These are phyloP conservation scores for Gastrolobium bilobum DNA, from an alignment of 306 rosid species.

Conservation along the genomic window DNA sequence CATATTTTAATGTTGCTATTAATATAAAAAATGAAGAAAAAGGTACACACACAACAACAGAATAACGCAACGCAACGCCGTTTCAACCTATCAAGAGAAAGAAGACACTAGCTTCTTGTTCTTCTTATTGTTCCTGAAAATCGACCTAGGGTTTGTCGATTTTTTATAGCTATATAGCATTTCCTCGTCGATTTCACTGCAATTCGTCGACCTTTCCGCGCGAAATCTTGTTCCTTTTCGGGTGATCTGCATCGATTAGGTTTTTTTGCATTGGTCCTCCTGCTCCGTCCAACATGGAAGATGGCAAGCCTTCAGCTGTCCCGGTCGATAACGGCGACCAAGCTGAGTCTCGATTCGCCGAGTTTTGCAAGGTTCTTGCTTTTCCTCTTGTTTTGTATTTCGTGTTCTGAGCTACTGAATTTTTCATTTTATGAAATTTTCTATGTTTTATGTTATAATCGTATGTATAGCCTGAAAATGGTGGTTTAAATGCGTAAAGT, in stretches of 20 bases:
- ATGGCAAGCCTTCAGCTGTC: conserved; percentile 47
- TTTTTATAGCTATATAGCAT: neutral
- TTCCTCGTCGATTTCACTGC: neutral
- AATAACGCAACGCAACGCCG: neutral
- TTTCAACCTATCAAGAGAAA: neutral
- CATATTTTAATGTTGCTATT: neutral
- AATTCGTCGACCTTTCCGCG: neutral
- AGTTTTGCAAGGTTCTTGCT: conserved; percentile 71
- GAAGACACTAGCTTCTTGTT: neutral
- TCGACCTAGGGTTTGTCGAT: conserved; percentile 46
- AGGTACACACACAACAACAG: neutral
- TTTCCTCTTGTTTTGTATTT: neutral
- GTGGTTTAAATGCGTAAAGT: conserved; percentile 23
- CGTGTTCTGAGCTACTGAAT: neutral
- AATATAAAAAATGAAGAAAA: neutral
- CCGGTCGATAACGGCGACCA: conserved; percentile 49
- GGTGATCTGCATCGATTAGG: conserved; percentile 51
- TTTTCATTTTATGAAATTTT: conserved; percentile 4
- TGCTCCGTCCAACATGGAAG: conserved; percentile 63
- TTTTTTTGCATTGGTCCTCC: conserved; percentile 58
- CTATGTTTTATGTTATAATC: neutral
- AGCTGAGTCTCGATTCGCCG: conserved; percentile 62
- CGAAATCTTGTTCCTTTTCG: neutral
- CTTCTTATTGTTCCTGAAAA: neutral
- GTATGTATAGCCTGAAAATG: neutral